Evolutionary conservation across 2,329 filamentous ascomycete species (phyloP).

Genomic region (Cladophialophora bantiana): DNA sequence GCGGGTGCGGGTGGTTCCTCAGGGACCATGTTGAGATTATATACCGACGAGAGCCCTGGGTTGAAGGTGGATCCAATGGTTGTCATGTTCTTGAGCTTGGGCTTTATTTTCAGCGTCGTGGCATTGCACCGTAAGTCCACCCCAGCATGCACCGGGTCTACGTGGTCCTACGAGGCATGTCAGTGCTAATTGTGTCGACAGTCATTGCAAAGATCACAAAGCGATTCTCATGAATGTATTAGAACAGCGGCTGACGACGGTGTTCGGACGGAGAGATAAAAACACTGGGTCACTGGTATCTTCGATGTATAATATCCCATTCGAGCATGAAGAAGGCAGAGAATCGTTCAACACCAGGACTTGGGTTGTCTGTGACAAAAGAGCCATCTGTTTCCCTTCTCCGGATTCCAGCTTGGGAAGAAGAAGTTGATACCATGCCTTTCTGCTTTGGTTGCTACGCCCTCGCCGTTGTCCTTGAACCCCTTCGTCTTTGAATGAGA

Average conservation of each 20-base stretch:
- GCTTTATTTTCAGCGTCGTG: constrained; percentile 99
- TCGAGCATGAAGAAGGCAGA: constrained; percentile 5
- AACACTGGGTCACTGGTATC: constrained; percentile 23
- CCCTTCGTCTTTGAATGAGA: neutral
- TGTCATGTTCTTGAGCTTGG: constrained; percentile 91
- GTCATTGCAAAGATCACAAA: constrained; percentile 96
- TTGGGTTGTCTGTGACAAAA: neutral
- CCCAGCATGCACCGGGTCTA: neutral
- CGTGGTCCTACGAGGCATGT: constrained; percentile 25
- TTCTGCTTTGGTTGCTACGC: neutral
- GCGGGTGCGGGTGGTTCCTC: constrained; percentile 95
- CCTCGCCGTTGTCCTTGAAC: neutral
- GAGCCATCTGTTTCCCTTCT: neutral
- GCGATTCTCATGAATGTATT: constrained; percentile 68
- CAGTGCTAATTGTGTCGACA: constrained; percentile 49
- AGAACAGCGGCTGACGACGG: constrained; percentile 1
- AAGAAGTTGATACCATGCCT: neutral
- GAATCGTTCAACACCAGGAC: constrained; percentile 2
- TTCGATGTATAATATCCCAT: constrained; percentile 28
- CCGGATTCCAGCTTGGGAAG: neutral
- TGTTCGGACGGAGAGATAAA: constrained; percentile 22
- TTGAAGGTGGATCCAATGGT: constrained; percentile 98
- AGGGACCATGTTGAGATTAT: constrained; percentile 98
- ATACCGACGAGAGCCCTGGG: constrained; percentile 97
- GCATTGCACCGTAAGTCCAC: constrained; percentile 85